Conservation (phyloP, 768 basidiomycete genomes). For the Termitomyces titanicus region DNA sequence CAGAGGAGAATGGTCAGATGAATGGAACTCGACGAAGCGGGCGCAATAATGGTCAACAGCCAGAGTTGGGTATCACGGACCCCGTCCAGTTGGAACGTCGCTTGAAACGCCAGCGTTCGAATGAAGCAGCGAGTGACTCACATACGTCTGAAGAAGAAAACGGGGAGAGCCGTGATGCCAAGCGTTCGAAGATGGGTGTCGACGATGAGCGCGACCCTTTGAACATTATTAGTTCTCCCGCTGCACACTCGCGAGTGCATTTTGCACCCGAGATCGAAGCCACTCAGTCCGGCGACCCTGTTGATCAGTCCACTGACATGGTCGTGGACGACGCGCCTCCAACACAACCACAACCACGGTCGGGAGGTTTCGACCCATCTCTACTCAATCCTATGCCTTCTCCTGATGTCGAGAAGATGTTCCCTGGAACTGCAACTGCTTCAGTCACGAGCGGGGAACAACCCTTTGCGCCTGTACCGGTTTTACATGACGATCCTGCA, state of each 20-base stretch:
- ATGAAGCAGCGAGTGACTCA: constrained; percentile 49
- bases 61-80: constrained; percentile 72
- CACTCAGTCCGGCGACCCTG: constrained; percentile 3
- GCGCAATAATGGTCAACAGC: constrained; percentile 66
- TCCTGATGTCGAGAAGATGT: constrained; percentile 21
- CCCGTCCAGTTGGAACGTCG: constrained; percentile 70
- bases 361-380: constrained; percentile 45
- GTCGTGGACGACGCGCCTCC: constrained; percentile 29
- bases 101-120: constrained; percentile 67
- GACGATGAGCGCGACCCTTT: constrained; percentile 49
- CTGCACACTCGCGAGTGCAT: constrained; percentile 38
- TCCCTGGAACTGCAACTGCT: constrained; percentile 9
- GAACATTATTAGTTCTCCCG: constrained; percentile 36
- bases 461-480: constrained; percentile 2
- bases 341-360: constrained; percentile 20
- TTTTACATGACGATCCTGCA: constrained; percentile 11
- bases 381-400: constrained; percentile 51
- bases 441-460: constrained; percentile 4
- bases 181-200: constrained; percentile 50
- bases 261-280: constrained; percentile 42
- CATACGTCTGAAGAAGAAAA: constrained; percentile 53
- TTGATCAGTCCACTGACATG: constrained; percentile 26
- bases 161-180: constrained; percentile 45
- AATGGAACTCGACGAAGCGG: constrained; percentile 68
- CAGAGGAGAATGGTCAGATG: constrained; percentile 29